Conservation (phyloP, 257 asterid genomes). For the Verbena officinalis region DNA sequence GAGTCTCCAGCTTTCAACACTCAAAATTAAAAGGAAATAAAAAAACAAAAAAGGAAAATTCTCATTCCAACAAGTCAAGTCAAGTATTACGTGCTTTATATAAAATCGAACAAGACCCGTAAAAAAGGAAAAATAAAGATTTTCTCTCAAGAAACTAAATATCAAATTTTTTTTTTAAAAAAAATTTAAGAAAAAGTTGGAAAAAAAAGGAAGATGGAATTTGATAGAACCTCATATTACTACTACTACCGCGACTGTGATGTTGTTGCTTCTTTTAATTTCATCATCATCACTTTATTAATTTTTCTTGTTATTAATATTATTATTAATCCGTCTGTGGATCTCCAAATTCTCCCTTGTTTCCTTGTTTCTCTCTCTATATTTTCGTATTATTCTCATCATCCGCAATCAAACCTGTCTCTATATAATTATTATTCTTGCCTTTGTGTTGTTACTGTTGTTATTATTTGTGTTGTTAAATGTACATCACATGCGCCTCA, state of each 20-base stretch:
- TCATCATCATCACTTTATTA: conserved; percentile 29
- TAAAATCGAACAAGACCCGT: conserved; percentile 1
- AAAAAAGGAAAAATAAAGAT: not conserved
- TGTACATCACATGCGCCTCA: conserved; percentile 39
- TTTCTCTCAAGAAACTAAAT: conserved; percentile 28
- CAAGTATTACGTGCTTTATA: conserved; percentile 35
- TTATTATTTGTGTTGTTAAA: conserved; percentile 26
- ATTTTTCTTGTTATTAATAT: conserved; percentile 21
- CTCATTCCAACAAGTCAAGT: conserved; percentile 25
- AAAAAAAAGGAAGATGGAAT: conserved; percentile 35
- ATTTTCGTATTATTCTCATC: conserved; percentile 37
- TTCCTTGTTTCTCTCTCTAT: conserved; percentile 42
- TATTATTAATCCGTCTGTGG: conserved; percentile 30
- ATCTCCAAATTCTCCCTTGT: conserved; percentile 33
- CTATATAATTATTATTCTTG: conserved; percentile 35
- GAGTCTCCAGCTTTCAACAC: conserved; percentile 35
- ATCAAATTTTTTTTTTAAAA: not conserved
- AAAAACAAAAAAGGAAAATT: not conserved
- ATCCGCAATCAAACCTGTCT: conserved; percentile 52
- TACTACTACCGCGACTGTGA: conserved; percentile 36
- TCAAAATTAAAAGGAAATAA: not conserved
- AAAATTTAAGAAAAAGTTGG: not conserved
- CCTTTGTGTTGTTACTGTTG: conserved; percentile 12
- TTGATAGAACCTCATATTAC: conserved; percentile 48
- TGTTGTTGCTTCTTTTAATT: conserved; percentile 42